Conservation (phyloP, 306 rosid species). For the Quercus alba region DNA sequence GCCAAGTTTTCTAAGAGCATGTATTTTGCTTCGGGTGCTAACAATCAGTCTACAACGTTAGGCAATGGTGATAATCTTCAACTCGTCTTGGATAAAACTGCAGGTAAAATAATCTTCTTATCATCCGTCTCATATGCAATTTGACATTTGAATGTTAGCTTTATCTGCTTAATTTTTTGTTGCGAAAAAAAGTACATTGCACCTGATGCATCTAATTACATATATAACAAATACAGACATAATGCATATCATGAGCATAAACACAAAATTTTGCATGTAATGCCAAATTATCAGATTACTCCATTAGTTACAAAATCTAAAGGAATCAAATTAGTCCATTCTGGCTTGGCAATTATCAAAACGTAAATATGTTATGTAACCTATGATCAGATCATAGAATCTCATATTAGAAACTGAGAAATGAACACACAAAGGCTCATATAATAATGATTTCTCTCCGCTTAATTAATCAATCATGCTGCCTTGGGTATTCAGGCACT, state of each 20-base stretch:
- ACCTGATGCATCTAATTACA: not conserved
- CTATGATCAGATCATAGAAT: too few relatives aligned
- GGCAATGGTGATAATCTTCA: conserved; percentile 57
- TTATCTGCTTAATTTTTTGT: not conserved
- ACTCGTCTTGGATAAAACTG: conserved; percentile 59
- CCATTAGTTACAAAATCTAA: not conserved
- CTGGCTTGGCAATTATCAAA: not conserved
- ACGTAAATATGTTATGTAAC: not conserved
- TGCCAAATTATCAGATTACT: too few relatives aligned
- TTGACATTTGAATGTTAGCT: not conserved
- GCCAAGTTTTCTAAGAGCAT: conserved; percentile 53
- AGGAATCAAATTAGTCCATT: conserved; percentile 6
- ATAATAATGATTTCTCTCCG: not conserved
- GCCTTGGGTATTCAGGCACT: conserved; percentile 50
- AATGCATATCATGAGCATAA: conserved; percentile 7
- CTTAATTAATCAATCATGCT: conserved; percentile 3
- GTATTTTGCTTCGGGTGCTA: conserved; percentile 63
- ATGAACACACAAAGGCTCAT: not conserved
- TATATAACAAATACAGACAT: not conserved
- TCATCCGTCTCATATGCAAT: not conserved
- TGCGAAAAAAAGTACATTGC: not conserved
- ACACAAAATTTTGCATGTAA: too few relatives aligned
- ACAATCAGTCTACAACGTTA: conserved; percentile 43
- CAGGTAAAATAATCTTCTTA: conserved; percentile 41
- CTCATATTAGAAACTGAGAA: not conserved